phyloP scores from a whole-genome alignment of 805 yeast species.

The Ogataea henricii region DNA sequence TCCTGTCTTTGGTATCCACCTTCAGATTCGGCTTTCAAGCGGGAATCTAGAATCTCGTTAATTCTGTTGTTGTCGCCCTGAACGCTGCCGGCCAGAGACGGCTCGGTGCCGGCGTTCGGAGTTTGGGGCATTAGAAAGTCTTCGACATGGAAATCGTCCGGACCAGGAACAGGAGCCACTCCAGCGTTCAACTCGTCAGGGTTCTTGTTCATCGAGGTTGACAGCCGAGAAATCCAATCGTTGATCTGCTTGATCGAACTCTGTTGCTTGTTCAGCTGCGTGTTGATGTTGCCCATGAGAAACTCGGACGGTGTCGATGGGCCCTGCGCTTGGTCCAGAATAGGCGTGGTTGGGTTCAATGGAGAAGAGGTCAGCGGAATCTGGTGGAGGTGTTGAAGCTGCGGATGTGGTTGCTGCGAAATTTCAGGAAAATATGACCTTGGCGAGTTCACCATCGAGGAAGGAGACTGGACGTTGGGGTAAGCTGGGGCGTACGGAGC shows the following conservation, averaged over 20 bases:
- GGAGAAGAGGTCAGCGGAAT: constrained; percentile 17
- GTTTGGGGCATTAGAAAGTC: constrained; percentile 34
- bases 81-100: constrained; percentile 10
- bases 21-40: constrained; percentile 1
- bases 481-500: constrained; percentile 6
- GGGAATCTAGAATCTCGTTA: constrained; percentile 13
- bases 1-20: background rate
- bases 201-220: constrained; percentile 9
- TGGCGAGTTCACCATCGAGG: constrained; percentile 28
- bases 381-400: constrained; percentile 1
- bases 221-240: constrained; percentile 51
- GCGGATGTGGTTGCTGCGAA: constrained; percentile 10
- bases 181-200: constrained; percentile 17
- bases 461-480: constrained; percentile 13
- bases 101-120: constrained; percentile 25
- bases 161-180: constrained; percentile 19
- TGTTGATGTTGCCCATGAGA: constrained; percentile 45
- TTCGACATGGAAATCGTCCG: constrained; percentile 38
- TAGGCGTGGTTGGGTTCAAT: constrained; percentile 8
- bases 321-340: constrained; percentile 12
- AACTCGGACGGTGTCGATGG: constrained; percentile 22
- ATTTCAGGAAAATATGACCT: constrained; percentile 33
- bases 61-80: constrained; percentile 10
- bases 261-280: constrained; percentile 50
- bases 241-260: constrained; percentile 56